Evolutionary conservation across 176 grass and related monocot species (phyloP).

Genomic region (Elymus sibiricus): DNA sequence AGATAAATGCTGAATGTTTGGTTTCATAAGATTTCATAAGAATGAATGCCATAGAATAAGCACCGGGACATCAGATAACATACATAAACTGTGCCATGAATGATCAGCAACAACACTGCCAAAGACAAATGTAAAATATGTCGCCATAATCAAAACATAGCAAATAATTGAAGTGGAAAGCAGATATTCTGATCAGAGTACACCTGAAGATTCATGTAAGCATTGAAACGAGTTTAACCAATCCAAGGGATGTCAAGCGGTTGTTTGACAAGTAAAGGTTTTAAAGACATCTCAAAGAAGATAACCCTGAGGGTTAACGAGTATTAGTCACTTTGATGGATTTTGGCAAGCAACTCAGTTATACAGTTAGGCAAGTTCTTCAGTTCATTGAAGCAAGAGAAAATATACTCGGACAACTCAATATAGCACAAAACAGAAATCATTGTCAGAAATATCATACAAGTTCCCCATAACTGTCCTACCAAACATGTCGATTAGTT

Average conservation of each 20-base stretch:
- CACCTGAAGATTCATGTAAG: slow-evolving; percentile 74
- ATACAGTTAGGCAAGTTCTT: slow-evolving; percentile 76
- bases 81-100: not conserved
- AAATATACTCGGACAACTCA: slow-evolving; percentile 2
- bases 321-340: slow-evolving; percentile 65
- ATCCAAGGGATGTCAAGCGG: slow-evolving; percentile 61
- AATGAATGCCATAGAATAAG: not conserved
- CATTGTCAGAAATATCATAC: not conserved
- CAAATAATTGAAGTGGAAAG: not conserved
- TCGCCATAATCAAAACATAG: not conserved
- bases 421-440: not conserved
- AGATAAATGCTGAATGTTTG: not conserved
- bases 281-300: slow-evolving; percentile 62
- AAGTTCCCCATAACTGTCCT: not conserved
- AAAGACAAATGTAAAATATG: not conserved
- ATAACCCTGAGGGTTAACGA: slow-evolving; percentile 55
- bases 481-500: not conserved
- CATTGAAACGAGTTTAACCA: slow-evolving; percentile 68
- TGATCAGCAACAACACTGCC: not conserved
- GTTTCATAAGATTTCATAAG: not conserved
- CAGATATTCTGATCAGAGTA: not conserved
- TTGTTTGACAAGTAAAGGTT: slow-evolving; percentile 83
- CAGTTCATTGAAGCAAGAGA: slow-evolving; percentile 67
- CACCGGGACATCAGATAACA: not conserved
- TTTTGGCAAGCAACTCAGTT: slow-evolving; percentile 45